Evolutionary conservation across 2,329 filamentous ascomycete species (phyloP).

Genomic region (Ceratocystis huliohia): DNA sequence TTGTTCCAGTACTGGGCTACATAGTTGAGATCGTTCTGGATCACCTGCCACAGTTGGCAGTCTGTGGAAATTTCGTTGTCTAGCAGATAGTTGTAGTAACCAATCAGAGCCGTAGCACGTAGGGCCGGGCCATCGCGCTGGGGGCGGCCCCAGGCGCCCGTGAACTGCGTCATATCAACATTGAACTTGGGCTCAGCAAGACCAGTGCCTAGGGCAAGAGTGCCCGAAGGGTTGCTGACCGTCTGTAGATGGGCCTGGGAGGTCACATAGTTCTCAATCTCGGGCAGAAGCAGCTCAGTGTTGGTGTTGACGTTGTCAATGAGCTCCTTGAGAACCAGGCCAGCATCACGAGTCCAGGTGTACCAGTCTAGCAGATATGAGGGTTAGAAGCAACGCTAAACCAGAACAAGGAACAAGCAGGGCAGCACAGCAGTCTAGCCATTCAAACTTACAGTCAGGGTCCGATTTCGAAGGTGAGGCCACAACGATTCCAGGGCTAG

Average conservation of each 20-base stretch:
- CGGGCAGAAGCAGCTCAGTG: constrained; percentile 43
- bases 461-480: constrained; percentile 42
- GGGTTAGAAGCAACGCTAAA: not conserved
- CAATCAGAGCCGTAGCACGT: constrained; percentile 58
- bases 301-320: constrained; percentile 46
- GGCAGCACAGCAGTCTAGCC: not conserved
- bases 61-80: constrained; percentile 46
- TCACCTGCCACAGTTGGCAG: constrained; percentile 55
- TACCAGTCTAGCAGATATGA: constrained; percentile 50
- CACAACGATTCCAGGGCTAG: constrained; percentile 40
- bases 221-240: constrained; percentile 56
- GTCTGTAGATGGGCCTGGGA: constrained; percentile 55
- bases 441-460: constrained; percentile 40
- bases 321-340: constrained; percentile 55
- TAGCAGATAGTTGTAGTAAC: constrained; percentile 60
- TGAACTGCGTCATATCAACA: constrained; percentile 50
- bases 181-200: constrained; percentile 65
- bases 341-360: constrained; percentile 66
- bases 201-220: constrained; percentile 37
- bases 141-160: constrained; percentile 59
- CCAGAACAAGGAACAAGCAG: not conserved
- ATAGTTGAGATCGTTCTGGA: constrained; percentile 64
- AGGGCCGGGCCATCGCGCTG: constrained; percentile 70
- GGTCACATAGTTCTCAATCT: constrained; percentile 55
- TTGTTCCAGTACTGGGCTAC: constrained; percentile 59